Evolutionary conservation across 441 rosid genomes (phyloP), one percentile per base, ranked within the genome.

Genomic region (Raphanus hybrid): DNA sequence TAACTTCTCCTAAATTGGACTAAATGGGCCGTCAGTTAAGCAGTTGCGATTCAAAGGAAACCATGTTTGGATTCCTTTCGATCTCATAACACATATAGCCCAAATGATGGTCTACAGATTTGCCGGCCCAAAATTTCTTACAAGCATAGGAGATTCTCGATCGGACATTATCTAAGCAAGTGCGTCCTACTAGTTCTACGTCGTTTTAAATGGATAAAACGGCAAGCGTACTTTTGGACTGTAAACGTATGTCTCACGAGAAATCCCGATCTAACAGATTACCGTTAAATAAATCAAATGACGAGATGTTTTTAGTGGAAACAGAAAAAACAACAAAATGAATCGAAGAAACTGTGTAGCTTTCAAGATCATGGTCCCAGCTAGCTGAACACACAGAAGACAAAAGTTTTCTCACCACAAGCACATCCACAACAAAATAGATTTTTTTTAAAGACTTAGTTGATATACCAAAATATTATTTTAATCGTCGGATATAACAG

Each of bases 401-500:
- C 81, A 67, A 72, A 71, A 34, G 10, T 45, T 27, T 78, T 37
- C 73, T 71, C 76, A 32, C 81, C 76, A 55, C 61, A 55, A 55
- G 12, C 29, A 55, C 10, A 18, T 55, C 23, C 61, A 16, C 61
- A 55, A 8, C 61, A 18, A 18, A 55, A 55, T 55, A 55, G 27
- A 55, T 76, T 71, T 78, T 77, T 62, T 35, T 39, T 6, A 45
- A 35, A 45, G 52, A 45, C 52, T 23, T 11, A 55, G 29, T 55
- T 55, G 29, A 18, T 8, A 16, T 55, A 18, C 23, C 61, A 8
- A 16, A 8, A 18, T 18, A 8, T 55, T 55, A 12, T 52, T 48
- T 54, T 54, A 12, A 12, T 70, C 50, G 14, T 54, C 55, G 68
- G 71, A 70, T 64, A 63, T 54, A 63, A 63, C 34, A 76, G 5